Percentiles rank a stretch among this genome's conserved stretches.
These are phyloP conservation scores for Solanum paucissectum DNA, from an alignment of 257 asterid genomes.

Conservation along the genomic window DNA sequence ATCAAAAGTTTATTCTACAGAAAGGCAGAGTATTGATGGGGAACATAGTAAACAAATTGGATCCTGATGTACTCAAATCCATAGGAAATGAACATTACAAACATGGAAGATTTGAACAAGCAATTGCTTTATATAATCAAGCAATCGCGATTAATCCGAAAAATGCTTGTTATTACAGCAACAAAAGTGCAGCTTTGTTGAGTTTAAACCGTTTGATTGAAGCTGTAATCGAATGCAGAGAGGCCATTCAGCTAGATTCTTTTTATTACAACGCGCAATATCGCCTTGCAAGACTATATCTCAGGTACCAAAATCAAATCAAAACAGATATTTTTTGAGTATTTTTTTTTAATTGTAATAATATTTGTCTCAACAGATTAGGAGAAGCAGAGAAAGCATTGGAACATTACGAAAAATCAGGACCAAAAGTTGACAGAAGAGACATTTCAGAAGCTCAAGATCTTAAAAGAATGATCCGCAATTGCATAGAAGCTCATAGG, in stretches of 20 bases:
- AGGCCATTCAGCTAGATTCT: conserved; percentile 42
- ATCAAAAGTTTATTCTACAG: not conserved
- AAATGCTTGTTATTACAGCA: conserved; percentile 40
- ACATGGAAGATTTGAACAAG: conserved; percentile 39
- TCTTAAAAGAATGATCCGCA: conserved; percentile 20
- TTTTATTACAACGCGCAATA: conserved; percentile 41
- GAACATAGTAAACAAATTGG: conserved; percentile 11
- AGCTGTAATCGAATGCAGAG: conserved; percentile 39
- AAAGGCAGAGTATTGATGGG: not conserved
- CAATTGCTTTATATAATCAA: conserved; percentile 37
- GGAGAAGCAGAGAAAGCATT: conserved; percentile 51
- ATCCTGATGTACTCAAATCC: conserved; percentile 38
- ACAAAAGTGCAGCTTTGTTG: conserved; percentile 56
- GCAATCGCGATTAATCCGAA: conserved; percentile 45
- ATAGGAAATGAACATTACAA: conserved; percentile 43
- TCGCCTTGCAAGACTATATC: conserved; percentile 43
- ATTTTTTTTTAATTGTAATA: not conserved
- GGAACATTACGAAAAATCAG: conserved; percentile 33
- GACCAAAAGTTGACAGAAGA: conserved; percentile 22
- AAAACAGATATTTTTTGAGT: not conserved
- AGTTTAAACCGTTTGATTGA: conserved; percentile 41
- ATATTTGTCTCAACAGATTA: conserved; percentile 23
- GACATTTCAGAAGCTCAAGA: conserved; percentile 32
- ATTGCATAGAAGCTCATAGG: conserved; percentile 21
- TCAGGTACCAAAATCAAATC: conserved; percentile 20